Base-by-base conservation (phyloP, 176 grass and related monocot genomes). In the Paspalum vaginatum region DNA sequence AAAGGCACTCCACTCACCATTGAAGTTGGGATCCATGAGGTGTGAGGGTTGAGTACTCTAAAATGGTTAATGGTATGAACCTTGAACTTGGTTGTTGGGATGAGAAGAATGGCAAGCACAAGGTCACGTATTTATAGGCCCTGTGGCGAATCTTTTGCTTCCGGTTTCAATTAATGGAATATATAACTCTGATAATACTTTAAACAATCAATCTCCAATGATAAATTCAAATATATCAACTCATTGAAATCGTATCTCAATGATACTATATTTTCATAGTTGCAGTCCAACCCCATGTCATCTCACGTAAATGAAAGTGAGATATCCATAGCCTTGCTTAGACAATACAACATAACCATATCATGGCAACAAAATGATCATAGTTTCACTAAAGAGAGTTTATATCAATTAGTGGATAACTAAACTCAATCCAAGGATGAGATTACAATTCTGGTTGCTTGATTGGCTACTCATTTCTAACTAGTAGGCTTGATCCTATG, bases 101-200 rank as follows among this genome's bases (percentile, higher is more conserved):
- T 60, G n/a, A 2, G 9, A 4, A 63, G 57, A 25, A 18, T 41
- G 18, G 3, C 17, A 11, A 9, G 58, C 8, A 65, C 24, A 65
- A 5, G 14, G 2, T 15, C 2, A 1, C 4, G 21, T 55, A 83
- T 65, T 83, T 74, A 65, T 83, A 83, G 59, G 45, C 26, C 50
- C 1, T 1, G 0, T 5, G 9, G 9, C 0, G 4, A 10, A 45
- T 68, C n/a, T 56, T 16, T 68, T 20, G 5, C 9, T 27, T 2
- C 3, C 4, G 1, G n/a, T 69, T 48, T 69, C 7, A 25, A 69
- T 69, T 69, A 8, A 69, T 69, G 25, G 3, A 6, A 16, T 14
- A 69, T 46, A 0, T 14, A 15, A 26, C 1, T 69, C 25, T 16
- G 45, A 69, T 70, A 70, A 17, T 15, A 17, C 49, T 13, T 70